phyloP scores from a whole-genome alignment of 2,329 filamentous ascomycete species.

The Clonostachys sp. region DNA sequence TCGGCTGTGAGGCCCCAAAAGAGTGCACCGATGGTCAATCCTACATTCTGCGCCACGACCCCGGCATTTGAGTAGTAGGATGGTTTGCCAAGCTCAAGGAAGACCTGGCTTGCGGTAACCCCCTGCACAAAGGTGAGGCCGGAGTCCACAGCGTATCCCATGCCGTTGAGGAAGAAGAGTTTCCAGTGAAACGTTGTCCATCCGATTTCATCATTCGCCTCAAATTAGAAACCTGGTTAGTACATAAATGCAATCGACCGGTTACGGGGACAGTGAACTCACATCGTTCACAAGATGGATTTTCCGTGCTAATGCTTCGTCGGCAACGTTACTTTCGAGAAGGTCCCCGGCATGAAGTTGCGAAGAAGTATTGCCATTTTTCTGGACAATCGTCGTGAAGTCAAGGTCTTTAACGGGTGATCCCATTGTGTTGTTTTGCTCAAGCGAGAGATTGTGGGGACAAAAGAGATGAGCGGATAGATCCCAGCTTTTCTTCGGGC shows the following conservation, averaged over 20 bases:
- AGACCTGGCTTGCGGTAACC: constrained; percentile 50
- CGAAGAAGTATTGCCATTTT: too few species aligned
- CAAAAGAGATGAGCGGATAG: too few species aligned
- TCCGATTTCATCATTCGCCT: background rate
- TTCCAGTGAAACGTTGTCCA: constrained; percentile 36
- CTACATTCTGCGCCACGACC: constrained; percentile 35
- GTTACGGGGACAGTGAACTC: background rate
- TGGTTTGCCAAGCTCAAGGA: constrained; percentile 28
- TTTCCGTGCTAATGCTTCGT: background rate
- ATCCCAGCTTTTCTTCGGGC: too few species aligned
- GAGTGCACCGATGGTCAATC: constrained; percentile 43
- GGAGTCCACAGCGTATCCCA: constrained; percentile 54
- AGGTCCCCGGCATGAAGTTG: background rate
- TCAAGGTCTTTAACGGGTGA: too few species aligned
- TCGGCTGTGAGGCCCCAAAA: constrained; percentile 63
- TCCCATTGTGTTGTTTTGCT: too few species aligned
- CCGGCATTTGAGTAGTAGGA: background rate
- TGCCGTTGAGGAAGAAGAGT: constrained; percentile 55
- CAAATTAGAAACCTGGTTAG: background rate
- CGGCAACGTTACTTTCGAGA: background rate
- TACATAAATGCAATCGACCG: too few species aligned
- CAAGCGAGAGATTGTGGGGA: too few species aligned
- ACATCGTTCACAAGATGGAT: background rate
- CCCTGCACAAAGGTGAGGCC: constrained; percentile 51
- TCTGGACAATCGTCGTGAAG: too few species aligned